phyloP scores from a whole-genome alignment of 2,329 filamentous ascomycete genomes.

The Aquanectria penicillioides region DNA sequence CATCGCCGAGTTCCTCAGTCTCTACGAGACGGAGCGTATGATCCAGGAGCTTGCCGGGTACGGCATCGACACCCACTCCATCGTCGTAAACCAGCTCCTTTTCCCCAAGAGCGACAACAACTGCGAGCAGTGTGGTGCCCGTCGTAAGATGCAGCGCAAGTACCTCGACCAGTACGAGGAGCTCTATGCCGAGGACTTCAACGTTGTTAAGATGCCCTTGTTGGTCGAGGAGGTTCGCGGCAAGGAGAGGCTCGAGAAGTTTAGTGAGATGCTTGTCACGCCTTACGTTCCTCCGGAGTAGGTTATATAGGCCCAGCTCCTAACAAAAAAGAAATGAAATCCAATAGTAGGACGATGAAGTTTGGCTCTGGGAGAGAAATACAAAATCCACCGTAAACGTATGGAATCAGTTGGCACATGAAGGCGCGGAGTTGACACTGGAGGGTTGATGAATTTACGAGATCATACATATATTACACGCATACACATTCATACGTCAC shows the following conservation, averaged over 20 bases:
- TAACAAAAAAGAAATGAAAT: constrained; percentile 9
- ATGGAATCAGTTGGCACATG: constrained; percentile 5
- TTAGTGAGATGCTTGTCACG: constrained; percentile 84
- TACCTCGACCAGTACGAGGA: constrained; percentile 99
- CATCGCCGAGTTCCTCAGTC: constrained; percentile 94
- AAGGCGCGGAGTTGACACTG: constrained; percentile 32
- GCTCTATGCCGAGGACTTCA: constrained; percentile 94
- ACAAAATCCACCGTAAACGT: constrained; percentile 3
- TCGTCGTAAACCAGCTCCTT: constrained; percentile 97
- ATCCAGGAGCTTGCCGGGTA: constrained; percentile 96
- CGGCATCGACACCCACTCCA: constrained; percentile 94
- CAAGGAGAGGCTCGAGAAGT: constrained; percentile 92
- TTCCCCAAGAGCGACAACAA: constrained; percentile 87
- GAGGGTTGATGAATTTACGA: constrained; percentile 25
- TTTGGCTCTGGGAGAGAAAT: constrained; percentile 22
- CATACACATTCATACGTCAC: constrained; percentile 22
- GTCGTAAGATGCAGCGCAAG: constrained; percentile 99
- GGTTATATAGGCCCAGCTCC: constrained; percentile 24
- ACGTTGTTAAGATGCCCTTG: constrained; percentile 98
- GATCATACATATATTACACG: constrained; percentile 17
- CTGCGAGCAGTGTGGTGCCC: constrained; percentile 95
- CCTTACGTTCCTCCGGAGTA: constrained; percentile 76
- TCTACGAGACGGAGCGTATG: constrained; percentile 99
- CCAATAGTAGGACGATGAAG: too few species aligned
- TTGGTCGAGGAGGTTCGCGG: constrained; percentile 95